A percentile compares a stretch with the other conserved stretches of the same genome.
phyloP scores from a whole-genome alignment of 2,329 filamentous ascomycete species.

The Aspergillus japonicus region DNA sequence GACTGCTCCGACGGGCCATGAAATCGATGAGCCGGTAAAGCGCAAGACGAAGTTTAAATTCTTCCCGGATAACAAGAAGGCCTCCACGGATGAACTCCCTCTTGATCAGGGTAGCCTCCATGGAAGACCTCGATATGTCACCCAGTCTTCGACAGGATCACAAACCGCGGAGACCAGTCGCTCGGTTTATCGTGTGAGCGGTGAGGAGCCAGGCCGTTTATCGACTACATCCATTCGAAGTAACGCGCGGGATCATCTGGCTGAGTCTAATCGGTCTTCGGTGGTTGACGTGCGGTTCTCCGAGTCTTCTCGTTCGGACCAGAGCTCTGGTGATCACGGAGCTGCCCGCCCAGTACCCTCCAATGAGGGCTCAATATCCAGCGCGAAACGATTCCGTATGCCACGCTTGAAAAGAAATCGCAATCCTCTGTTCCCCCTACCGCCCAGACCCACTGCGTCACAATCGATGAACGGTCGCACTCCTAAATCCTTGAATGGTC shows the following conservation, averaged over 20 bases:
- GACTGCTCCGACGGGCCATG: constrained; percentile 75
- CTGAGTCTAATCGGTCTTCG: constrained; percentile 61
- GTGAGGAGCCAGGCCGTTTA: constrained; percentile 61
- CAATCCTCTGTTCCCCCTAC: constrained; percentile 81
- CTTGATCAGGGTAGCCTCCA: constrained; percentile 11
- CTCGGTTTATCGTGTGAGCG: constrained; percentile 51
- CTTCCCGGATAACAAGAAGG: constrained; percentile 34
- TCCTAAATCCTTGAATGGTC: constrained; percentile 21
- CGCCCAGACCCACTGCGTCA: constrained; percentile 59
- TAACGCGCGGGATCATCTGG: constrained; percentile 59
- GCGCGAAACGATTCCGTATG: constrained; percentile 76
- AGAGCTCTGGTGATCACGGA: constrained; percentile 68
- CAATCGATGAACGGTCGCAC: constrained; percentile 15
- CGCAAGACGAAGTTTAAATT: constrained; percentile 43
- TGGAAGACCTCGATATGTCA: constrained; percentile 21
- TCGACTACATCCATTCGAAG: constrained; percentile 47
- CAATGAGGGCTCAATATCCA: constrained; percentile 61
- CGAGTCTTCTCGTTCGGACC: constrained; percentile 88
- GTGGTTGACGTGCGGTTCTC: constrained; percentile 67
- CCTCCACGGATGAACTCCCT: constrained; percentile 33
- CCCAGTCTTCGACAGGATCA: constrained; percentile 30
- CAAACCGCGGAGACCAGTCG: constrained; percentile 30
- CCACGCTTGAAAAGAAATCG: constrained; percentile 74
- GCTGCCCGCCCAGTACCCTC: constrained; percentile 61
- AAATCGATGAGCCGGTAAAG: constrained; percentile 50